Conservation (phyloP, 768 basidiomycete genomes). For the Trametes meyenii region DNA sequence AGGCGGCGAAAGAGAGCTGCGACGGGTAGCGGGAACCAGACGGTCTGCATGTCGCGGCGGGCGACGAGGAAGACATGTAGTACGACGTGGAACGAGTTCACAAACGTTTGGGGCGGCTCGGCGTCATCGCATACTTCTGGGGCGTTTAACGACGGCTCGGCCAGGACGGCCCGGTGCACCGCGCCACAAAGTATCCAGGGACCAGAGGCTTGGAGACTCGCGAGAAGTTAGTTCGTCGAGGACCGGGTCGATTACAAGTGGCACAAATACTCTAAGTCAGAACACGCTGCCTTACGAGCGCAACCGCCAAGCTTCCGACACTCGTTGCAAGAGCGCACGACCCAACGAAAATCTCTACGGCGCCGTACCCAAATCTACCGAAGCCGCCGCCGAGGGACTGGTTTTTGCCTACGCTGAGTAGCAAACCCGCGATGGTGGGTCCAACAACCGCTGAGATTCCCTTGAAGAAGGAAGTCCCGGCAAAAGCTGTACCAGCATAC, state of each 20-base stretch:
- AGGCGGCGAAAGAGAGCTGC: slow-evolving; percentile 63
- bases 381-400: slow-evolving; percentile 12
- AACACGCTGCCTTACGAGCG: slow-evolving; percentile 9
- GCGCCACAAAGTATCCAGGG: neutral
- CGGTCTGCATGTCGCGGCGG: slow-evolving; percentile 42
- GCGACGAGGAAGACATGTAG: slow-evolving; percentile 26
- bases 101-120: slow-evolving; percentile 4
- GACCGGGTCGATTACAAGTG: neutral
- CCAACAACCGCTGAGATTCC: slow-evolving; percentile 24
- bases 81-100: slow-evolving; percentile 11
- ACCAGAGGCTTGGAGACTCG: too few relatives aligned
- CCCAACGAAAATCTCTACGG: slow-evolving; percentile 25
- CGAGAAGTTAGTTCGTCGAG: too few relatives aligned
- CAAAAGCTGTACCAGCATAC: slow-evolving; percentile 18
- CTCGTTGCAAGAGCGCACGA: slow-evolving; percentile 21
- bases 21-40: slow-evolving; percentile 61
- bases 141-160: neutral
- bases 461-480: slow-evolving; percentile 16
- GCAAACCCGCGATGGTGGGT: slow-evolving; percentile 17
- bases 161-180: neutral
- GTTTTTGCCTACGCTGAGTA: slow-evolving; percentile 16
- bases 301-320: slow-evolving; percentile 10
- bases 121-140: neutral
- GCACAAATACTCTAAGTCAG: neutral
- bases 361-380: slow-evolving; percentile 19